Evolutionary conservation across 2,329 filamentous ascomycete species (phyloP), one percentile per base, ranked within the genome.

Genomic region (Monascus ruber): DNA sequence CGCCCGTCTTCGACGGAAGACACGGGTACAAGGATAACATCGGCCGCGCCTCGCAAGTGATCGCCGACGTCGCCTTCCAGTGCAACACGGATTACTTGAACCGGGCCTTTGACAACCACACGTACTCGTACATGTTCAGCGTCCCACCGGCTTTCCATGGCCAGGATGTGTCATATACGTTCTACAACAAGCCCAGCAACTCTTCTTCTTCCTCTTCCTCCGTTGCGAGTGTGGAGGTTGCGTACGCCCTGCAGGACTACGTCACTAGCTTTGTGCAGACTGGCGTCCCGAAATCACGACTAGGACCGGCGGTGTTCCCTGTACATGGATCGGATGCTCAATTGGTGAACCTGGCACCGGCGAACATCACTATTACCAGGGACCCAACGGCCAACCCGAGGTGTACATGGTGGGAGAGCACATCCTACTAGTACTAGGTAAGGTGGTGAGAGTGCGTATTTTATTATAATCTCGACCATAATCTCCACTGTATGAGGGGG

Each of bases 31-130:
- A 47, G 0, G 58, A 59, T 40, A 52, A 69, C 10, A 56, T 69
- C 43, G 55, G 56, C 17, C 68, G 74, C 24, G 55, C 59, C 0
- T 51, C 59, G 11, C 51, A 68, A 1, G 52, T 66, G 3, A 50
- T 69, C 38, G 53, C 61, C 3, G 74, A 77, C 42, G 46, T 53
- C 3, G 47, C 57, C 39, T 70, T 73, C 47, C 56, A 57, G 33
- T 77, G 74, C 63, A 76, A 76, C 51, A 70, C 70, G 5, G 63
- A 69, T 52, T 74, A 69, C 48, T 57, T 77, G 24, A 66, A 68
- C 47, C 64, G 61, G 5, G 73, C 68, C 3, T 73, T 62, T 55
- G 42, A 58, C 8, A 72, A 73, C 46, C 45, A 69, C 27, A 71
- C 71, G 0, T 74, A 71, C 51, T 60, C 65, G 0, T 77, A 77